A percentile compares a stretch with the other conserved stretches of the same genome.
Conservation (phyloP, 2,329 filamentous ascomycete species). For the Colletotrichum chrysophilum region DNA sequence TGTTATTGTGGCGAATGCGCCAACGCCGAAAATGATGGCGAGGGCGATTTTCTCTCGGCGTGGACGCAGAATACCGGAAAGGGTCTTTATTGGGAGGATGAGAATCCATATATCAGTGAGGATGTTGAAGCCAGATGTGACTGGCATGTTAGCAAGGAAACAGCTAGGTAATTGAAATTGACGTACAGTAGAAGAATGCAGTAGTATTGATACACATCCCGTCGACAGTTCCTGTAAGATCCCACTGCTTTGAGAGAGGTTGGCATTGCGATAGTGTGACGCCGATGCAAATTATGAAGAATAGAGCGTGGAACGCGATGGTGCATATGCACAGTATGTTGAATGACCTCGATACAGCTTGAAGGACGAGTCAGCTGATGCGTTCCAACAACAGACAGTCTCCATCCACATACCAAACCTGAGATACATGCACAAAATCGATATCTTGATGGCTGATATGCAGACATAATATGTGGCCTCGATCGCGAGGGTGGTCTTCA, state of each 20-base stretch:
- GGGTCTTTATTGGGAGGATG: constrained; percentile 46
- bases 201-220: constrained; percentile 46
- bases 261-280: constrained; percentile 45
- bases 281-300: constrained; percentile 43
- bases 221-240: constrained; percentile 31
- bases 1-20: constrained; percentile 39
- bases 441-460: constrained; percentile 45
- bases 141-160: constrained; percentile 22
- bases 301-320: constrained; percentile 41
- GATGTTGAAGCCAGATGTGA: constrained; percentile 50
- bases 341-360: constrained; percentile 28
- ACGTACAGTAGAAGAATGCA: constrained; percentile 45
- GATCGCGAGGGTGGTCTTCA: constrained; percentile 38
- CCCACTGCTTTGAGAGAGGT: constrained; percentile 48
- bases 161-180: background rate
- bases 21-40: constrained; percentile 44
- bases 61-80: constrained; percentile 51
- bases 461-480: constrained; percentile 46
- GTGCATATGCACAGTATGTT: constrained; percentile 36
- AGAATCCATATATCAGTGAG: constrained; percentile 52
- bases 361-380: background rate
- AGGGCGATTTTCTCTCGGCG: constrained; percentile 55
- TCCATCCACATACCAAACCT: constrained; percentile 40
- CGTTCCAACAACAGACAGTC: rapidly evolving
- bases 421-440: constrained; percentile 51